Evolutionary conservation across 495 filamentous ascomycete genomes (phyloP).

Genomic region (Aspergillus olivimuriae): DNA sequence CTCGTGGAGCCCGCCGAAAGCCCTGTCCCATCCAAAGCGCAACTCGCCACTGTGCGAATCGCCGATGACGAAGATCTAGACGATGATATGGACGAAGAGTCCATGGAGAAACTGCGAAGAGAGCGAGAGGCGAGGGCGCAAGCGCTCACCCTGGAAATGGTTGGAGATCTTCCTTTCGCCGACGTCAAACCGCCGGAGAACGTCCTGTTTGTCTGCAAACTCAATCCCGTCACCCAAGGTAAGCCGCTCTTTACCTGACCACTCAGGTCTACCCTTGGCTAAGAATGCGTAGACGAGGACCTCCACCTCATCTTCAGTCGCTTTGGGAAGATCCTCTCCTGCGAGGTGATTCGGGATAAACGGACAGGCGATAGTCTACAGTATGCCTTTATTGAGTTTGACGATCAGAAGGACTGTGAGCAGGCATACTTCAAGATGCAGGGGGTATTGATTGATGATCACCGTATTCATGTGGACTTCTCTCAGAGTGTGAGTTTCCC

Average conservation of each 20-base stretch:
- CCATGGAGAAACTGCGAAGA: slow-evolving; percentile 70
- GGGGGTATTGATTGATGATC: slow-evolving; percentile 90
- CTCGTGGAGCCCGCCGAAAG: slow-evolving; percentile 70
- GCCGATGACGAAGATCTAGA: slow-evolving; percentile 79
- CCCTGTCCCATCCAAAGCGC: slow-evolving; percentile 75
- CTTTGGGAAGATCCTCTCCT: slow-evolving; percentile 91
- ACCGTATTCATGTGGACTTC: slow-evolving; percentile 97
- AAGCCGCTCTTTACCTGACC: neutral
- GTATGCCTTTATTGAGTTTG: slow-evolving; percentile 97
- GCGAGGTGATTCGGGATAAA: slow-evolving; percentile 92
- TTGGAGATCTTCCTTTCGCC: slow-evolving; percentile 94
- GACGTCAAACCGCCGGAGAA: slow-evolving; percentile 98
- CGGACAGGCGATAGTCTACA: slow-evolving; percentile 92
- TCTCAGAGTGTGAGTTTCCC: slow-evolving; percentile 74
- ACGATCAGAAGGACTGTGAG: slow-evolving; percentile 85
- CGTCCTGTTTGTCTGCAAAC: slow-evolving; percentile 94
- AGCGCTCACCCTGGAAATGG: slow-evolving; percentile 93
- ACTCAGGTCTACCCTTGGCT: slow-evolving; percentile 2
- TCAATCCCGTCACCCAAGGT: slow-evolving; percentile 91
- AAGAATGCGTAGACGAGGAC: slow-evolving; percentile 65
- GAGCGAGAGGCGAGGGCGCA: slow-evolving; percentile 92
- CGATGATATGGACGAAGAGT: slow-evolving; percentile 70
- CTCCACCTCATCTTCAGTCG: slow-evolving; percentile 93
- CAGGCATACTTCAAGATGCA: slow-evolving; percentile 99
- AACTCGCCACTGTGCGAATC: slow-evolving; percentile 86